Percentiles rank a stretch among this genome's conserved stretches.
phyloP scores from a whole-genome alignment of 2,329 filamentous ascomycete species.

The Fusarium pininemorale region DNA sequence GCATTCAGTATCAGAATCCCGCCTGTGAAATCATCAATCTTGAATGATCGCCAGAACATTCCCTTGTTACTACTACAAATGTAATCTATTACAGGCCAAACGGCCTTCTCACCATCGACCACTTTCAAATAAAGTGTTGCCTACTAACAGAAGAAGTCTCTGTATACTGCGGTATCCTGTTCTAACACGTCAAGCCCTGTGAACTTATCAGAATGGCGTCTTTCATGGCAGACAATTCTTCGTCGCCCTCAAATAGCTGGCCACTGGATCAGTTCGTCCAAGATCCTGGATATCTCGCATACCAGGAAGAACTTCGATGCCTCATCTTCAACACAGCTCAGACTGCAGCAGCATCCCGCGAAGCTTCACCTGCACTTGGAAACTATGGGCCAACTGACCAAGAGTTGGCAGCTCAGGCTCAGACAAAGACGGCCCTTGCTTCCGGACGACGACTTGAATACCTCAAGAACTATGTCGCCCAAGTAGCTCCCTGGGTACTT shows the following conservation, averaged over 20 bases:
- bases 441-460: constrained; percentile 50
- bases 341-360: constrained; percentile 53
- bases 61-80: not conserved
- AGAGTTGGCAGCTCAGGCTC: constrained; percentile 32
- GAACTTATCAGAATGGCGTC: constrained; percentile 7
- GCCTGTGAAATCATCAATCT: not conserved
- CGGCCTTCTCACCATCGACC: not conserved
- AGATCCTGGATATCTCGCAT: constrained; percentile 55
- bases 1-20: not conserved
- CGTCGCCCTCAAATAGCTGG: constrained; percentile 44
- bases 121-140: not conserved
- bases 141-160: not conserved
- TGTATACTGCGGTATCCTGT: not conserved
- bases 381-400: constrained; percentile 31
- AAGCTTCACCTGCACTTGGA: constrained; percentile 47
- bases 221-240: constrained; percentile 35
- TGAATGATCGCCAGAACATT: not conserved
- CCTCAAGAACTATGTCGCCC: constrained; percentile 60
- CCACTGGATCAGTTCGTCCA: constrained; percentile 48
- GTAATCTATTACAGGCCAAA: not conserved
- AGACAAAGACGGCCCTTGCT: constrained; percentile 43
- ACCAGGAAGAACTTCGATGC: constrained; percentile 56
- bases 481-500: constrained; percentile 61
- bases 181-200: not conserved
- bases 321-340: constrained; percentile 58